Evolutionary conservation across 83 land plant species (phyloP), one percentile per base, ranked within the genome.

Genomic region (Picea mariana): DNA sequence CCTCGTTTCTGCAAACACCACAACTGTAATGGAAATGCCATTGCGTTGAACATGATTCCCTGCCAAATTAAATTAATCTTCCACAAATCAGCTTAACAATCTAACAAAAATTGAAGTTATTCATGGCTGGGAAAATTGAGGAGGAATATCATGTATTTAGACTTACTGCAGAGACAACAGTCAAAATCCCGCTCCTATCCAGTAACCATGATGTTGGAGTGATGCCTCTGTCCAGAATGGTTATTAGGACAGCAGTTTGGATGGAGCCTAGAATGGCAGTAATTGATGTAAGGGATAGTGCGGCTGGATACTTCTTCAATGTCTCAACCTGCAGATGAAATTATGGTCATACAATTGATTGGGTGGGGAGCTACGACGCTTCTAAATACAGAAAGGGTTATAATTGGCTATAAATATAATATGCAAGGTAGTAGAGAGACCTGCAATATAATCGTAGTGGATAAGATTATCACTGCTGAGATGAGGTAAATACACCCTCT

Each of bases 271-370:
- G 77, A 21, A 87, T 34, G 4, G 90, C 83, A 17, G 88, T 88
- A 79, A 89, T 81, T 1, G 90, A 88, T 71, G 82, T 75, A 66
- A 89, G 49, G 12, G 92, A 84, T 4, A 92, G 79, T 18, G 87
- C 88, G 4, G 94, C 94, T 0, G 94, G 92, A 55, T 89, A 89
- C 47, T 86, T 85, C 49, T 67, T 66, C 83, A 92, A 67, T 31
- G 85, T 80, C 26, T 58, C 59, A 7, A 91, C 91, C 93, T 91
- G 84, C 61, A 52, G 23, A 42, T 7, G 47, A 44, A 44, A 44
- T 44, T 44, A 6, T 44, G 8, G 8, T 44, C 47, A 44, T 44
- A 44, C 8, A 44, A 6, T 44, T 6, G 8, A 44, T 6, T 44
- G 47, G 8, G 8, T 6, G 7, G 5, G 6, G 44, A 42, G 44